Evolutionary conservation across 1,284 basidiomycete species (phyloP), one percentile per base, ranked within the genome.

Genomic region (Thelephora terrestris): DNA sequence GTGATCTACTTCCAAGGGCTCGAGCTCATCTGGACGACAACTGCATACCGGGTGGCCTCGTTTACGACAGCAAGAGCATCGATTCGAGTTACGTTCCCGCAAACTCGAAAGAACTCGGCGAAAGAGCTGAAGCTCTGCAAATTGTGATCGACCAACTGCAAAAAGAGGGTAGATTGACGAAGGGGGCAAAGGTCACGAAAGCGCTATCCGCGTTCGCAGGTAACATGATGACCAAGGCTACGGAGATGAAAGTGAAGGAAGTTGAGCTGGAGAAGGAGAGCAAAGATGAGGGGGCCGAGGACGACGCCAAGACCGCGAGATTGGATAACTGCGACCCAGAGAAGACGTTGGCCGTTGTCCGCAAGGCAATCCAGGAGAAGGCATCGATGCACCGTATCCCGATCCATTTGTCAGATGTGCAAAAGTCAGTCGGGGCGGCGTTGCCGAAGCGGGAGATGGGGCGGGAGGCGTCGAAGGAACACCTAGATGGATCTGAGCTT

Each of bases 131-230:
- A 21, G n/a, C 39, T 12, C 25, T 42, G 45, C 18, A 47, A 21
- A 17, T n/a, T n/a, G 25, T 17, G 39, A 47, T 27, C 47, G n/a
- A 38, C 20, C 47, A 27, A n/a, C 14, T 75, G 14, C 24, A 61
- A 3, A 45, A 50, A 4, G 60, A 61, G n/a, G 70, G 69, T 1
- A 56, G 57, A 46, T 55, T 73, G 17, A 53, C 57, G 5, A 52
- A 52, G 18, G 64, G 60, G 14, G 61, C 64, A 18, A 65, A 63
- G 51, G 50, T 68, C 29, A 57, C 58, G 16, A 60, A 56, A 6
- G 65, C 64, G 47, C 57, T 72, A 25, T 37, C 53, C 2, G 55
- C 61, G 12, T 71, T 71, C 47, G 61, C 57, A 6, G 57, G 56
- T 10, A 52, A 52, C 36, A 59, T 71, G 61, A 68, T 32, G 29